Evolutionary conservation across 192 early-diverging fungal genomes (phyloP), one percentile per base, ranked within the genome.

Genomic region (Gamsiella multidivaricata): DNA sequence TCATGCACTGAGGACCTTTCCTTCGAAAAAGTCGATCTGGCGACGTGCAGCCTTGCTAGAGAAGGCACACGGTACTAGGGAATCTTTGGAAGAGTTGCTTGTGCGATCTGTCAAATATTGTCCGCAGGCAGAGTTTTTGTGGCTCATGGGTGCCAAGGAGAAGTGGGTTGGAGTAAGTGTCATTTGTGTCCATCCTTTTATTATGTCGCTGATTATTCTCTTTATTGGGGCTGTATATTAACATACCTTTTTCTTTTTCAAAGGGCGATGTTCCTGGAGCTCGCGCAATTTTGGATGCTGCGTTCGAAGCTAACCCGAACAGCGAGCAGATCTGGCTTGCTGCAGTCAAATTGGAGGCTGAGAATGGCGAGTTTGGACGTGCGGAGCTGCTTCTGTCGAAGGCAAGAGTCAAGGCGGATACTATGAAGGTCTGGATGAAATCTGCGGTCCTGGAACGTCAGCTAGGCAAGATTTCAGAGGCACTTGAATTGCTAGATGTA

Each of bases 91-190:
- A 28, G 88, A 89, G 57, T 63, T 99, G 39, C 73, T 99, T 29
- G 82, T 91, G 53, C 91, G 94, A 15, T 94, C 96, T 3, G 94
- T 98, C 45, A 86, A 87, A 58, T 89, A 91, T 63, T 97, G 95
- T 71, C 97, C 97, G 45, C 92, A 94, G 41, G 92, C 91, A 20
- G 96, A 99, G 79, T 85, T 94, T 2, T 82, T 99, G 49, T 99
- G 97, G 97, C 86, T 99, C 31, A 98, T 98, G 93, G 92, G 88
- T 0, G 97, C 97, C 31, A 97, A 98, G 73, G 95, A 97, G 53
- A 94, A 93, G 75, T 98, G 97, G 97, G 56, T 90, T 18, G 85
- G 87, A 14, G 81, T 76, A 73, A 63, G 80, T 76, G 29, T 55
- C 2, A 4, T 45, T 33, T 23, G 2, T 22, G 43, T 26, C 26